Base-by-base conservation (phyloP, 805 yeast genomes). In the Metschnikowia kofuensis region DNA sequence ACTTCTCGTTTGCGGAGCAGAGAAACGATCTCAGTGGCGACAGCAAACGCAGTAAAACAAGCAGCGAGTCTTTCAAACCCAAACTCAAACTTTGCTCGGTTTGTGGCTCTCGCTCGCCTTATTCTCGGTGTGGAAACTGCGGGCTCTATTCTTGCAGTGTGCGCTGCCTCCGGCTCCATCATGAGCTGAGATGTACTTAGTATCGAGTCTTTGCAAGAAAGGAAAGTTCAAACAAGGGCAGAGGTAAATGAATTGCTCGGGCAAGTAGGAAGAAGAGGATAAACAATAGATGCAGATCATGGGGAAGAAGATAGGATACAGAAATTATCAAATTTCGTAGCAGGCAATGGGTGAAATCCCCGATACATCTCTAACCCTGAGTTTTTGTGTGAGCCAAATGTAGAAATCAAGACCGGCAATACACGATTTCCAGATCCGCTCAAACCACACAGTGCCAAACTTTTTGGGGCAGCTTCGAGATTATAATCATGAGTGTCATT, bases 101-200 rank as follows among this genome's bases (percentile, higher is more conserved):
- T 8, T 74, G 78, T 53, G 75, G 77, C 6, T 47, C 55, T 11
- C 56, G 60, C 15, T 68, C 75, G 5, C 60, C 55, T 42, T 74
- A 74, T 52, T 61, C 76, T 7, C 54, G 77, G 31, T 74, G 78
- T 51, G 56, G 59, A 11, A 57, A 52, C 30, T 74, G 78, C 54
- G 77, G 77, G 2, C 59, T 73, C 15, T 72, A 61, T 45, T 62
- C 64, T 38, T 74, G 78, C 51, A 66, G 74, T 49, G 75, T 73
- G 9, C 60, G 63, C 29, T 74, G 78, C 50, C 65, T 69, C 45
- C 61, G 66, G 30, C 53, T 70, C 1, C 78, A 73, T 49, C 67
- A 61, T 45, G 76, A 73, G 53, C 72, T 67, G 68, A 63, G 78
- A 50, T 73, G 78, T 50, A 53, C 49, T 13, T 67, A 51, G 40